A percentile compares a stretch with the other conserved stretches of the same genome.
These are phyloP conservation scores for Apiotrichum mycotoxinovorans DNA, from an alignment of 1,284 basidiomycete species.

Conservation along the genomic window DNA sequence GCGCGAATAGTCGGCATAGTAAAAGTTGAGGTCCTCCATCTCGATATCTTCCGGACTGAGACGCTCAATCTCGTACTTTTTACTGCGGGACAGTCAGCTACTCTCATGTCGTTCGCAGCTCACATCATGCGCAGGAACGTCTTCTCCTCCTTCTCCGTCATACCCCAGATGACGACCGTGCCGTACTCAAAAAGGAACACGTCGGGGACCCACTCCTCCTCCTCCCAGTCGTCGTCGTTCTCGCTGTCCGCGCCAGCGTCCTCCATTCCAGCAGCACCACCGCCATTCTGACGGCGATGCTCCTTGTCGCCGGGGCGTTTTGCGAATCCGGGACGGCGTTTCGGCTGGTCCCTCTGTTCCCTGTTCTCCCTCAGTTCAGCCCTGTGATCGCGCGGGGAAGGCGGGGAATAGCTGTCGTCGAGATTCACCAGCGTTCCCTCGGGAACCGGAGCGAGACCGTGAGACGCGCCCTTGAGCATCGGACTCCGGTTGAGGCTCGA, in stretches of 20 bases:
- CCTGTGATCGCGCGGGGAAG: neutral
- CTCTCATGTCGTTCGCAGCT: conserved; percentile 40
- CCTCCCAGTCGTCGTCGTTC: conserved; percentile 55
- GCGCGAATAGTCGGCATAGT: conserved; percentile 92
- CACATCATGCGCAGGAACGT: conserved; percentile 82
- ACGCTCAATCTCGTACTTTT: conserved; percentile 87
- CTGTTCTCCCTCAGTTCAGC: no score
- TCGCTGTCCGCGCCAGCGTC: conserved; percentile 23
- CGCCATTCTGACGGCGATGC: conserved; percentile 58
- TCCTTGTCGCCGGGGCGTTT: conserved; percentile 47
- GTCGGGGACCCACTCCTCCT: conserved; percentile 63
- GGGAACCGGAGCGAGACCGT: conserved; percentile 23
- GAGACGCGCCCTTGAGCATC: conserved; percentile 2
- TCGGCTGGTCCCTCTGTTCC: conserved; percentile 7
- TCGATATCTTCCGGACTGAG: conserved; percentile 78
- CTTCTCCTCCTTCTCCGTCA: conserved; percentile 88
- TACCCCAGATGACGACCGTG: conserved; percentile 89
- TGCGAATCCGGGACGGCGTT: conserved; percentile 41
- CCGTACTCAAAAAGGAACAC: conserved; percentile 93
- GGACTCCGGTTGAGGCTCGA: conserved; percentile 2
- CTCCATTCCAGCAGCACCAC: conserved; percentile 8
- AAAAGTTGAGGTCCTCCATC: conserved; percentile 95
- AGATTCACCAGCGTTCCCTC: conserved; percentile 47
- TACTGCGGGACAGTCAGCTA: conserved; percentile 56
- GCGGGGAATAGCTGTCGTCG: conserved; percentile 13